phyloP scores from a whole-genome alignment of 768 basidiomycete species.

The Mrakia gelida region DNA sequence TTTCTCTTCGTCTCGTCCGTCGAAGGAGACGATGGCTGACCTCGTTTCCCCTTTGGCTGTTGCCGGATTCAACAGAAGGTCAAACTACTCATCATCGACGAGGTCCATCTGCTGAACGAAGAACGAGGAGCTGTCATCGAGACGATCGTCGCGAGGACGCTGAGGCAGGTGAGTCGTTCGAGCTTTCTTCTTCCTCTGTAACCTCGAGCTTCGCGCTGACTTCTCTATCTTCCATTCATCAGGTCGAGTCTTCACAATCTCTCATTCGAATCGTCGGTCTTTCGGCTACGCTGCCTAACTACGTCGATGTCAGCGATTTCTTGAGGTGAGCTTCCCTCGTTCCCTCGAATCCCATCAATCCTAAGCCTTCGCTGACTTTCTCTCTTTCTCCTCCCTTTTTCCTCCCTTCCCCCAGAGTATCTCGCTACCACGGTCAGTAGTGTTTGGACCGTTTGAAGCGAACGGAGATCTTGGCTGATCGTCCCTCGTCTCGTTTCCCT shows the following conservation, averaged over 20 bases:
- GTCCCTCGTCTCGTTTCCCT: background rate
- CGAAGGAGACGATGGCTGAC: background rate
- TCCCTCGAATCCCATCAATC: background rate
- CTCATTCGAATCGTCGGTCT: constrained; percentile 93
- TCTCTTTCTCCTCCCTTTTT: background rate
- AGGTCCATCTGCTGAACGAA: constrained; percentile 94
- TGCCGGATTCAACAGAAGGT: constrained; percentile 57
- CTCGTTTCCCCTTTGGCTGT: background rate
- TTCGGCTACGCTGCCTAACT: constrained; percentile 92
- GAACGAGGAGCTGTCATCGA: constrained; percentile 98
- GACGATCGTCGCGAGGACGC: constrained; percentile 91
- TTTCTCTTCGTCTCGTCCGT: background rate
- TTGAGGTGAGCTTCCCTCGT: constrained; percentile 58
- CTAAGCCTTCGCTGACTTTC: background rate
- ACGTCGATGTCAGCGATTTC: constrained; percentile 92
- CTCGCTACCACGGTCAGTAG: constrained; percentile 23
- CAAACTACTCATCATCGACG: constrained; percentile 93
- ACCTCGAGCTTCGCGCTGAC: background rate
- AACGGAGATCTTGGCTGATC: too few relatives aligned
- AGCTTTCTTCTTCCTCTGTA: background rate
- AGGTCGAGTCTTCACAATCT: constrained; percentile 96
- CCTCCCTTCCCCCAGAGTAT: constrained; percentile 13
- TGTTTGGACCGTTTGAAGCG: background rate
- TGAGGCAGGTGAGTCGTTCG: constrained; percentile 62
- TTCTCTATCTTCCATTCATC: background rate